These are phyloP conservation scores for Pelagophyceae sp. DNA, from an alignment of 352 stramenopile species.

Conservation along the genomic window DNA sequence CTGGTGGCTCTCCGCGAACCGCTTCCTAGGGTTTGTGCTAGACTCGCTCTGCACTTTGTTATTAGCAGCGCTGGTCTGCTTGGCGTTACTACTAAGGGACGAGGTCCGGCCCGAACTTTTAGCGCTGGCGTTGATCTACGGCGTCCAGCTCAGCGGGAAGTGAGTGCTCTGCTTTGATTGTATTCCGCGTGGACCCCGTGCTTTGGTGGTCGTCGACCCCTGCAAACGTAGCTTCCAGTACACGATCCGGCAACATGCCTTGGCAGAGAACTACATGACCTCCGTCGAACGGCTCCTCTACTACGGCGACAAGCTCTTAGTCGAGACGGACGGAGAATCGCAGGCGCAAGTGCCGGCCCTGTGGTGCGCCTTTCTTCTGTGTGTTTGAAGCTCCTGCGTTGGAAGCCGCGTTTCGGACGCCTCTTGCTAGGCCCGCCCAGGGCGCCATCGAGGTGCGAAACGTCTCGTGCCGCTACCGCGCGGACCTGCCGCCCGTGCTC, in stretches of 20 bases:
- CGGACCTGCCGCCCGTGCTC: slow-evolving; percentile 29
- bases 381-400: too few species aligned
- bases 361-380: too few species aligned
- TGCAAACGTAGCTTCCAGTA: too few species aligned
- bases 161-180: too few species aligned
- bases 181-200: too few species aligned
- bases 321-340: not conserved
- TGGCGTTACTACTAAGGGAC: slow-evolving; percentile 47
- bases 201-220: too few species aligned
- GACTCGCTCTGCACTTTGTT: slow-evolving; percentile 32
- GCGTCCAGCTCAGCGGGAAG: slow-evolving; percentile 52
- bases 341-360: not conserved
- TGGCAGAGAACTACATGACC: not conserved
- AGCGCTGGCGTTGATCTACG: slow-evolving; percentile 64
- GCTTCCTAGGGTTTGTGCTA: slow-evolving; percentile 39
- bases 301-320: not conserved
- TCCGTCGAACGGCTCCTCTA: not conserved
- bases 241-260: not conserved
- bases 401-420: too few species aligned
- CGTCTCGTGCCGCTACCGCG: slow-evolving; percentile 58
- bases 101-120: slow-evolving; percentile 50
- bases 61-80: slow-evolving; percentile 29
- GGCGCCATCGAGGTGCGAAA: slow-evolving; percentile 56
- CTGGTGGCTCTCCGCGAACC: slow-evolving; percentile 23
- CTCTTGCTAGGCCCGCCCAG: slow-evolving; percentile 2